These are phyloP conservation scores for Triadica sebifera DNA, from an alignment of 345 rosid species.

Conservation along the genomic window DNA sequence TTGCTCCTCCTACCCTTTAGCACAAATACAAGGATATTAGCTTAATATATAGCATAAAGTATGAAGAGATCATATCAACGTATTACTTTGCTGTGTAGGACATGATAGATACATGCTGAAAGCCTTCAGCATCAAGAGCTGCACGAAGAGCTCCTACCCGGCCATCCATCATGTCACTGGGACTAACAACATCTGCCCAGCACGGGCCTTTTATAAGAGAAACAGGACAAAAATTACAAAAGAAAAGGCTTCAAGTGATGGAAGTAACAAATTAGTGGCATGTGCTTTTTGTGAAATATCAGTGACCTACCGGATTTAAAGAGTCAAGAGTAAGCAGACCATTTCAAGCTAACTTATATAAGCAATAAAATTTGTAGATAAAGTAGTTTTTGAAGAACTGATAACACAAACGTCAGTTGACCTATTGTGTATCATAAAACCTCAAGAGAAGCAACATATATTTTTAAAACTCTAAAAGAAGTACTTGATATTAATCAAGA, in stretches of 20 bases:
- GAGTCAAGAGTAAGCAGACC: neutral
- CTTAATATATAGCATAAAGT: neutral
- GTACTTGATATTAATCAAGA: neutral
- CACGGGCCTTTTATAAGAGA: conserved; percentile 53
- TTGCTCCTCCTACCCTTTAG: no score
- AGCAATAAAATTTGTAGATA: neutral
- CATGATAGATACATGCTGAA: conserved; percentile 91
- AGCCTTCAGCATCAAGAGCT: conserved; percentile 94
- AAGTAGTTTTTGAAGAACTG: neutral
- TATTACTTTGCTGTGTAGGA: conserved; percentile 93
- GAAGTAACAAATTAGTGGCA: neutral
- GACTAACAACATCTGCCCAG: conserved; percentile 95
- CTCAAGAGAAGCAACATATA: neutral
- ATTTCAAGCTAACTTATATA: neutral
- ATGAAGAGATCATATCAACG: neutral
- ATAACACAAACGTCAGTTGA: neutral
- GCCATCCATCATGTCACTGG: conserved; percentile 99
- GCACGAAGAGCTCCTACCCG: conserved; percentile 82
- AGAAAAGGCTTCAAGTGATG: neutral
- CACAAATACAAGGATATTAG: no score
- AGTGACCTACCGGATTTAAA: conserved; percentile 1
- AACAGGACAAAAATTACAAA: conserved; percentile 18
- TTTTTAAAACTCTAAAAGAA: neutral
- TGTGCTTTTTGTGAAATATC: neutral
- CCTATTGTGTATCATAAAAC: neutral